Evolutionary conservation across 2,329 filamentous ascomycete species (phyloP).

Genomic region (Aspergillus viridinutans): DNA sequence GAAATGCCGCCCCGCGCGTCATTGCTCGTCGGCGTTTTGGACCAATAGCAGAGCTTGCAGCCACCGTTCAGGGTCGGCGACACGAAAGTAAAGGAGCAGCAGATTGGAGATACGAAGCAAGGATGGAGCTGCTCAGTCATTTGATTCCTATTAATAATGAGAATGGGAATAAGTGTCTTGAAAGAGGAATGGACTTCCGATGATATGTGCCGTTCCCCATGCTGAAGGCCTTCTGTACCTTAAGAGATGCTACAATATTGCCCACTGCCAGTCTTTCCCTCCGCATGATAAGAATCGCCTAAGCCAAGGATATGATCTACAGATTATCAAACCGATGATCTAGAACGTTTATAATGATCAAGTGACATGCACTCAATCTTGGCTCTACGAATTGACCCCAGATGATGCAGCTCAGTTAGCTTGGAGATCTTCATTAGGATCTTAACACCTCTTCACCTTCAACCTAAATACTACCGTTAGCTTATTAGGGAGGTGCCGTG

Average conservation of each 20-base stretch:
- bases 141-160: neutral
- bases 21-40: conserved; percentile 21
- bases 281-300: neutral
- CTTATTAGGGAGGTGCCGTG: neutral
- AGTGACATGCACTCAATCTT: too few species aligned
- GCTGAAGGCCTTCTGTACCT: neutral
- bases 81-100: neutral
- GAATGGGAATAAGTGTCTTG: neutral
- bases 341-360: neutral
- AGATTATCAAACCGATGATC: neutral
- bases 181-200: neutral
- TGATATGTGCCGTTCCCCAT: neutral
- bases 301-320: neutral
- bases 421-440: neutral
- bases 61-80: neutral
- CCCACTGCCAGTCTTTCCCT: neutral
- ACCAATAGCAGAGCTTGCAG: conserved; percentile 17
- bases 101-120: neutral
- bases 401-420: neutral
- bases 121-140: neutral
- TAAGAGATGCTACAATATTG: neutral
- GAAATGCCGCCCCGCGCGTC: conserved; percentile 20
- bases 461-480: neutral
- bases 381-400: too few species aligned
- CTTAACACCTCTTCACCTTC: neutral